These are phyloP conservation scores for Picea sitchensis DNA, from an alignment of 75 land plant genomes.

Conservation along the genomic window DNA sequence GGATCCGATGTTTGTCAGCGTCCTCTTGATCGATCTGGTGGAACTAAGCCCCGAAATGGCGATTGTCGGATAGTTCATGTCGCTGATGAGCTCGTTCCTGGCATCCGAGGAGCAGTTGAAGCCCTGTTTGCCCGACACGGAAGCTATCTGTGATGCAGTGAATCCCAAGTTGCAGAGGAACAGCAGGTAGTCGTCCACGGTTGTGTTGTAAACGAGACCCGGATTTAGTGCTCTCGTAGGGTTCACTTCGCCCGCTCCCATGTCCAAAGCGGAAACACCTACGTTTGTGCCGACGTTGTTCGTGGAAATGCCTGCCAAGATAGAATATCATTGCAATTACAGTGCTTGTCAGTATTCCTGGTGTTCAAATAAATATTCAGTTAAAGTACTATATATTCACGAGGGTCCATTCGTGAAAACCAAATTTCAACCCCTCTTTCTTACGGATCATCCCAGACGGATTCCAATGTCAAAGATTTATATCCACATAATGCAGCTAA, in stretches of 20 bases:
- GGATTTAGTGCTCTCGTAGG: conserved; percentile 62
- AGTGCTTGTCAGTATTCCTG: background rate
- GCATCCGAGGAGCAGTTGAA: conserved; percentile 27
- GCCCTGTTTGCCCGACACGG: conserved; percentile 24
- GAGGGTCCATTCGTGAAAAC: too few species aligned
- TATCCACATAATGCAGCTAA: too few species aligned
- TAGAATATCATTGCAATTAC: background rate
- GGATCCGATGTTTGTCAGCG: conserved; percentile 49
- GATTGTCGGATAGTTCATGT: conserved; percentile 65
- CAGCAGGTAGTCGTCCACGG: conserved; percentile 29
- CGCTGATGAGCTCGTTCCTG: conserved; percentile 34
- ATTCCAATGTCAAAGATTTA: too few species aligned
- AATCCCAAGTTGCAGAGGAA: conserved; percentile 67
- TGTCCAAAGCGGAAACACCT: conserved; percentile 37
- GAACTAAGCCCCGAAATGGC: conserved; percentile 8
- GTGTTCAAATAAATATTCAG: too few species aligned
- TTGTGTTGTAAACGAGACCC: conserved; percentile 60
- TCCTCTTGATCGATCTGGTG: conserved; percentile 11
- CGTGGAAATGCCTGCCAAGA: conserved; percentile 33
- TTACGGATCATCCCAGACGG: too few species aligned
- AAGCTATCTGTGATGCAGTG: conserved; percentile 23
- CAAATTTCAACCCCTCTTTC: too few species aligned
- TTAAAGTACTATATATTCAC: too few species aligned
- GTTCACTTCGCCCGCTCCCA: conserved; percentile 62
- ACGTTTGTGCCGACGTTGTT: conserved; percentile 33